Conservation (phyloP, 176 grass and related monocot genomes). For the Carex scoparia region DNA sequence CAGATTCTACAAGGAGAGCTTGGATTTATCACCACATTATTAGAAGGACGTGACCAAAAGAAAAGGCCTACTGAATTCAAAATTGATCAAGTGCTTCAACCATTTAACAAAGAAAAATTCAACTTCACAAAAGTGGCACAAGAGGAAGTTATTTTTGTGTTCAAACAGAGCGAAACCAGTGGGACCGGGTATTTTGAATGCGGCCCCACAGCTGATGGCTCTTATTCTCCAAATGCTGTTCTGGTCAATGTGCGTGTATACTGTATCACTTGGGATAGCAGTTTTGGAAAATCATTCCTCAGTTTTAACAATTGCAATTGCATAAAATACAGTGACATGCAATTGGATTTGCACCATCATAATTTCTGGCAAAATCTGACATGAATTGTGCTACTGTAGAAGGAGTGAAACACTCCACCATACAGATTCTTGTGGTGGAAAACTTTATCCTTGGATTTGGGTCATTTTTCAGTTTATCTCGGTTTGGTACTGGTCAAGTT, state of each 20-base stretch:
- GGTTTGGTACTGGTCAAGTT: background rate
- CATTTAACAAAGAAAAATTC: slow-evolving; percentile 72
- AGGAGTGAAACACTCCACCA: background rate
- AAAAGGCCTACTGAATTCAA: slow-evolving; percentile 81
- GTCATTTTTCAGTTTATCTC: background rate
- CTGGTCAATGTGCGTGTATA: slow-evolving; percentile 51
- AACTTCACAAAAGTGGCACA: slow-evolving; percentile 88
- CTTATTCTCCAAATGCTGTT: slow-evolving; percentile 43
- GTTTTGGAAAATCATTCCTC: background rate
- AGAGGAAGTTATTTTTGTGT: slow-evolving; percentile 75
- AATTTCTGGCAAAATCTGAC: background rate
- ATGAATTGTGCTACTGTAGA: background rate
- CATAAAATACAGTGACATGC: background rate
- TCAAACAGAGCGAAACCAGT: slow-evolving; percentile 40
- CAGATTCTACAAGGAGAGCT: slow-evolving; percentile 59
- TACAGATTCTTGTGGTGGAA: background rate
- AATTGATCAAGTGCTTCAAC: slow-evolving; percentile 77
- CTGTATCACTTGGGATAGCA: background rate
- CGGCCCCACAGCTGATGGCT: slow-evolving; percentile 12
- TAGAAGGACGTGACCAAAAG: slow-evolving; percentile 85
- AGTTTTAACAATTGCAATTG: background rate
- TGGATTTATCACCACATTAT: slow-evolving; percentile 51
- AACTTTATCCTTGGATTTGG: background rate
- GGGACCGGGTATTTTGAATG: slow-evolving; percentile 34
- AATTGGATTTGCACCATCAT: background rate